Base-by-base conservation (phyloP, 148 eudicot species). In the Chenopodium quinoa region DNA sequence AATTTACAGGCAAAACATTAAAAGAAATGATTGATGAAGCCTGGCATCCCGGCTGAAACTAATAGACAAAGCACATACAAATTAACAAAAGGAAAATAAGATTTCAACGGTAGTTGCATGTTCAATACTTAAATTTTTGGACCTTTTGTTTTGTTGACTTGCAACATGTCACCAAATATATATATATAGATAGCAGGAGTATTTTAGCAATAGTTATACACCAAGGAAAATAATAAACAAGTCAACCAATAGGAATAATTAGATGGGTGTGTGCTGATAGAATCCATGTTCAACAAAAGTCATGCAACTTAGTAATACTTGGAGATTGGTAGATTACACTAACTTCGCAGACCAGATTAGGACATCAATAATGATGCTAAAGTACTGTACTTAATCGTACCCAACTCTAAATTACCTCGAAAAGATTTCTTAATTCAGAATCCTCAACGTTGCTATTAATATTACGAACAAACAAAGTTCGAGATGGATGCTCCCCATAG, bases 381-480 rank as follows among this genome's bases (percentile, higher is more conserved):
- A 19, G 50, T 48, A 37, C 23, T 67, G 62, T 74, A 73, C 52
- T 71, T 27, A 40, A 72, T 22, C 17, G 27, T 60, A 46, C 6
- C 52, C 52, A 12, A 66, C 20, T 40, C 44, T 66, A n/a, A 65
- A 80, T 84, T 89, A 95, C 98, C 97, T 95, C 97, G 81, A 95
- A 95, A 25, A 93, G 91, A 75, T 75, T 75, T 83, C 82, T 86
- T 62, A 95, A 81, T 87, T 95, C 98, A 34, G 94, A 86, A 77
- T 95, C 98, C 89, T 95, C 97, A 10, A 95, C 94, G 71, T 89
- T 91, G 81, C 98, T 95, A 76, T 95, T 95, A 48, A 95, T 95
- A 71, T 95, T 95, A 12, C 97, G 93, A 47, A 95, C 98, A 87
- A 95, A 93, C 14, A 95, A 80, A 16, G 98, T 95, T 80, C 98